phyloP scores from a whole-genome alignment of 202 grass and related monocot genomes.

The Setaria italica region DNA sequence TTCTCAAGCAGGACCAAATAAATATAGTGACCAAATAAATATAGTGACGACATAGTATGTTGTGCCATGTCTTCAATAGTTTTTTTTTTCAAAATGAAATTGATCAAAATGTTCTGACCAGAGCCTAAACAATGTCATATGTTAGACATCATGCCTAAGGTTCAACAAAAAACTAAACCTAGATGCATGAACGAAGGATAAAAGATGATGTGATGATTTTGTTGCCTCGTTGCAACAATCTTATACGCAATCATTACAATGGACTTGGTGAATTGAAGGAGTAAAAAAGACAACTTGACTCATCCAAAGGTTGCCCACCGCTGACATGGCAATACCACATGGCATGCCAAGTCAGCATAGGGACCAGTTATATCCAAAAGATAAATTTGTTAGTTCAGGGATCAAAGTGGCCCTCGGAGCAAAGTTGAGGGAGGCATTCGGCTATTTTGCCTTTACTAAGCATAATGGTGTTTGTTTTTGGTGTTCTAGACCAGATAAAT shows the following conservation, averaged over 20 bases:
- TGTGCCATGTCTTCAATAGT: too few species aligned
- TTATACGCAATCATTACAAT: background rate
- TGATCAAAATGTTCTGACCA: too few species aligned
- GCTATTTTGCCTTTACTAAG: background rate
- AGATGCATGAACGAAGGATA: background rate
- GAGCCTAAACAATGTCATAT: background rate
- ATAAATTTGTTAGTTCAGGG: background rate
- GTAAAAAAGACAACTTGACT: background rate
- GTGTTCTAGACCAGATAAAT: background rate
- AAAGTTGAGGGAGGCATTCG: background rate
- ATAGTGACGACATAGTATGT: too few species aligned
- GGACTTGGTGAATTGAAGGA: background rate
- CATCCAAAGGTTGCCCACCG: background rate
- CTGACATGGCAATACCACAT: background rate
- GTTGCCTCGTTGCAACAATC: background rate
- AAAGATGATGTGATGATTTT: background rate
- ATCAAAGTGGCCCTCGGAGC: background rate
- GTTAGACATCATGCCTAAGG: background rate
- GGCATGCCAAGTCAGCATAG: background rate
- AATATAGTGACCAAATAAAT: too few species aligned
- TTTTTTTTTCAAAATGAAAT: too few species aligned
- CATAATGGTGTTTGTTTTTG: constrained; percentile 4
- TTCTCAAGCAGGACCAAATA: too few species aligned
- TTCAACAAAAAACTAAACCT: background rate
- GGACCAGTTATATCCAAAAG: background rate